phyloP scores from a whole-genome alignment of 2,329 filamentous ascomycete genomes.

The Hymenoscyphus infarciens region DNA sequence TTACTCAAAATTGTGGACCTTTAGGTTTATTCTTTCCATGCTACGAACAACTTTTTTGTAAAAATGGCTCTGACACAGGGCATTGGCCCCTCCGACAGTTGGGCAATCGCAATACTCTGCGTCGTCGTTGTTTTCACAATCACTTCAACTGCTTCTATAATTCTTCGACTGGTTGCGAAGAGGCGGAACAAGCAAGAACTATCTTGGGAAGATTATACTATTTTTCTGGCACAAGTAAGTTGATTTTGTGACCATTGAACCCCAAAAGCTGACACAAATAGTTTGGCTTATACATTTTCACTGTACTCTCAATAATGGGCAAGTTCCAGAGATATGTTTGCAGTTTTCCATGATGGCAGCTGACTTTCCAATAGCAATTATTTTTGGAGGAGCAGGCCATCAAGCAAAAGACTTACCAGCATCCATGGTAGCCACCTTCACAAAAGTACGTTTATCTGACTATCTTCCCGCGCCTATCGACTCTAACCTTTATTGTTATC shows the following conservation, averaged over 20 bases:
- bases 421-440: background rate
- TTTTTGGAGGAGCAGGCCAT: constrained; percentile 8
- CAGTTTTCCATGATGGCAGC: background rate
- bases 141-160: constrained; percentile 12
- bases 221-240: constrained; percentile 10
- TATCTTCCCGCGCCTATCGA: background rate
- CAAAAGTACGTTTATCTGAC: constrained; percentile 6
- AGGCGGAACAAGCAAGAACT: constrained; percentile 7
- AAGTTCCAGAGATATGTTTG: background rate
- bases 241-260: background rate
- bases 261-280: background rate
- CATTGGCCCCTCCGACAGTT: background rate
- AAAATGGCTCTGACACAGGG: background rate
- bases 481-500: background rate
- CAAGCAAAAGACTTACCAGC: background rate
- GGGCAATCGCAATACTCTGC: constrained; percentile 6
- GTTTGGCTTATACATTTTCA: constrained; percentile 2
- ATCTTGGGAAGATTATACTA: constrained; percentile 10
- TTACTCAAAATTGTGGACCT: background rate
- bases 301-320: constrained; percentile 5
- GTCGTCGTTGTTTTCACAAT: constrained; percentile 3
- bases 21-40: background rate
- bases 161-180: constrained; percentile 15
- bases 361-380: constrained; percentile 2
- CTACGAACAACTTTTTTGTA: background rate